Evolutionary conservation across 495 filamentous ascomycete genomes (phyloP).

Genomic region (Annulohypoxylon stygium): DNA sequence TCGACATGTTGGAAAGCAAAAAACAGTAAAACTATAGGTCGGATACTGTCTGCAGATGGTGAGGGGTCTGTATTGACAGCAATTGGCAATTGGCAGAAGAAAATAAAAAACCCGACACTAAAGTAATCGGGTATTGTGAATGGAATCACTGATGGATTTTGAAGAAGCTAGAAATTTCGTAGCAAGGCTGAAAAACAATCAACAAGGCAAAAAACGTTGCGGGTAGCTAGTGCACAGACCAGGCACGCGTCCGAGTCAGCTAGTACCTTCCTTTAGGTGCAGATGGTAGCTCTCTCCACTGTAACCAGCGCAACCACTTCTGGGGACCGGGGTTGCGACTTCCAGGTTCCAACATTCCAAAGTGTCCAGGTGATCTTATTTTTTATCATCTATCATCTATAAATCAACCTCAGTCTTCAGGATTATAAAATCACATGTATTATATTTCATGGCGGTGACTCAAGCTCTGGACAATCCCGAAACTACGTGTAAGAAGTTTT

Average conservation of each 20-base stretch:
- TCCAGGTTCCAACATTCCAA: neutral
- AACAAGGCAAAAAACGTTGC: conserved; percentile 45
- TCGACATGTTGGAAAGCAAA: conserved; percentile 40
- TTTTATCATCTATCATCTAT: neutral
- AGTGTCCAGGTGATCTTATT: neutral
- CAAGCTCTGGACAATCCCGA: too few relatives aligned
- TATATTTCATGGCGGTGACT: too few relatives aligned
- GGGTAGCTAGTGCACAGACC: conserved; percentile 46
- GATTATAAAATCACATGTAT: neutral
- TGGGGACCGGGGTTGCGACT: neutral
- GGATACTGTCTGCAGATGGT: neutral
- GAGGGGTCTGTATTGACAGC: conserved; percentile 14
- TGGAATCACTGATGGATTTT: neutral
- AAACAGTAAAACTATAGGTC: conserved; percentile 1
- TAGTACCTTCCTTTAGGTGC: neutral
- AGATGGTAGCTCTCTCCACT: neutral
- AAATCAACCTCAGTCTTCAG: neutral
- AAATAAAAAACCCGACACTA: conserved; percentile 21
- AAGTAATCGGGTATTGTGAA: neutral
- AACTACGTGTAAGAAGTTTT: too few relatives aligned
- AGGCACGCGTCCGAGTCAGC: neutral
- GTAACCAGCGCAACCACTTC: conserved; percentile 1
- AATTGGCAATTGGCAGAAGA: conserved; percentile 37
- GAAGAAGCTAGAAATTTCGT: conserved; percentile 34
- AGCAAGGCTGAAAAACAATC: conserved; percentile 54